Conservation (phyloP, 2,329 filamentous ascomycete genomes). For the Kalmusia sp. region DNA sequence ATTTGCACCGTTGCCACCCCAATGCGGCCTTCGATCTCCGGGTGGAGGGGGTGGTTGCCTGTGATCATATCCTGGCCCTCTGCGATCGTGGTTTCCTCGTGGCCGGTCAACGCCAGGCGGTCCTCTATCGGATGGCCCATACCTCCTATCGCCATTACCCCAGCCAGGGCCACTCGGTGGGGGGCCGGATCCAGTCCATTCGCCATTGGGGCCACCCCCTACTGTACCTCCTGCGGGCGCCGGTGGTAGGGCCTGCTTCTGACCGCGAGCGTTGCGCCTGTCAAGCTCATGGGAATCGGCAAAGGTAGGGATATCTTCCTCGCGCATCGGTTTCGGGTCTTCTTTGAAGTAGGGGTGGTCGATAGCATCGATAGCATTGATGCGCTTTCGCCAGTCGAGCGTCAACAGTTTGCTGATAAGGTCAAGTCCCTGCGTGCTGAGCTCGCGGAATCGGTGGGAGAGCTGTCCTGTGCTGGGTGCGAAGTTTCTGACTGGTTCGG, state of each 20-base stretch:
- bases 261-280: slow-evolving; percentile 85
- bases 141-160: slow-evolving; percentile 44
- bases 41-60: slow-evolving; percentile 44
- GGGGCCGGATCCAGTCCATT: slow-evolving; percentile 60
- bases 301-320: slow-evolving; percentile 87
- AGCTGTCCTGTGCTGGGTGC: slow-evolving; percentile 70
- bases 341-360: slow-evolving; percentile 91
- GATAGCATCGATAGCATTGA: slow-evolving; percentile 93
- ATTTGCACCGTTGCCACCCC: slow-evolving; percentile 40
- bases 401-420: slow-evolving; percentile 82
- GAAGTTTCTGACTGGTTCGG: slow-evolving; percentile 73
- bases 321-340: slow-evolving; percentile 77
- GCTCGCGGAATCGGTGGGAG: slow-evolving; percentile 75
- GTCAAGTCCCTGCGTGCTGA: slow-evolving; percentile 75
- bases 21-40: slow-evolving; percentile 40
- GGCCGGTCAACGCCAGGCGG: slow-evolving; percentile 47
- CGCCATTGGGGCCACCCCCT: slow-evolving; percentile 70
- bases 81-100: slow-evolving; percentile 38
- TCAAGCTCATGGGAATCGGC: slow-evolving; percentile 98
- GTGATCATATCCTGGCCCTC: slow-evolving; percentile 37
- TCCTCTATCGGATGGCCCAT: slow-evolving; percentile 47
- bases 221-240: slow-evolving; percentile 92
- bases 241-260: slow-evolving; percentile 83
- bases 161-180: slow-evolving; percentile 32
- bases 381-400: slow-evolving; percentile 85